Conservation (phyloP, 306 rosid genomes). For the Nissolia schottii region DNA sequence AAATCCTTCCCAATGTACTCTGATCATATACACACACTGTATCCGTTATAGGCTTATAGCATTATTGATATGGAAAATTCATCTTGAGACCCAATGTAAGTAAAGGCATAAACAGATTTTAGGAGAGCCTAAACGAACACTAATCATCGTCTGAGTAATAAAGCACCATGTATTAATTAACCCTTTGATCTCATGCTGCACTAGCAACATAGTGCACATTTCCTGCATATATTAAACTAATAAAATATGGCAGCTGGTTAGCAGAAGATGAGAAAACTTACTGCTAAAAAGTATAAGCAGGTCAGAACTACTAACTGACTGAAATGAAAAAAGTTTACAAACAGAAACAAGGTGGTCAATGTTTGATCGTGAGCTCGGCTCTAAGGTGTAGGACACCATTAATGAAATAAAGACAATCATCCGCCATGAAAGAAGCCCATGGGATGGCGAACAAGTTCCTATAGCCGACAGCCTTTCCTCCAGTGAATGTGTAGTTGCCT, state of each 20-base stretch:
- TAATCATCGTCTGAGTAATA: neutral
- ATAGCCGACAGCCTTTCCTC: conserved; percentile 97
- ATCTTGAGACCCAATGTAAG: neutral
- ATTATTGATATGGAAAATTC: no score
- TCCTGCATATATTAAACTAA: conserved; percentile 19
- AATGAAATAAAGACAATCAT: conserved; percentile 78
- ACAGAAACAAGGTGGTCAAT: conserved; percentile 28
- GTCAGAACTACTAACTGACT: conserved; percentile 18
- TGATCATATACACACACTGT: neutral
- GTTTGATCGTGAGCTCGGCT: conserved; percentile 91
- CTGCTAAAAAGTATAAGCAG: neutral
- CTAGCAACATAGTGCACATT: neutral
- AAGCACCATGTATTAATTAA: neutral
- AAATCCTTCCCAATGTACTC: neutral
- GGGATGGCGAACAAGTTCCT: conserved; percentile 82
- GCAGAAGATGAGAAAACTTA: neutral
- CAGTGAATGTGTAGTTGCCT: conserved; percentile 92
- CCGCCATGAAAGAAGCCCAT: conserved; percentile 83
- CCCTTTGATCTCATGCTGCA: conserved; percentile 14
- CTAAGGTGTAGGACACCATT: conserved; percentile 90
- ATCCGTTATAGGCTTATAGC: no score
- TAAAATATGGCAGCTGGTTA: neutral
- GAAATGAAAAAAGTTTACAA: conserved; percentile 8
- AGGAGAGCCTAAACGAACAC: neutral
- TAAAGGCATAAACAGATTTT: neutral